Percentiles rank a stretch among this genome's conserved stretches.
phyloP scores from a whole-genome alignment of 768 basidiomycete species.

The Basidioascus undulatus region DNA sequence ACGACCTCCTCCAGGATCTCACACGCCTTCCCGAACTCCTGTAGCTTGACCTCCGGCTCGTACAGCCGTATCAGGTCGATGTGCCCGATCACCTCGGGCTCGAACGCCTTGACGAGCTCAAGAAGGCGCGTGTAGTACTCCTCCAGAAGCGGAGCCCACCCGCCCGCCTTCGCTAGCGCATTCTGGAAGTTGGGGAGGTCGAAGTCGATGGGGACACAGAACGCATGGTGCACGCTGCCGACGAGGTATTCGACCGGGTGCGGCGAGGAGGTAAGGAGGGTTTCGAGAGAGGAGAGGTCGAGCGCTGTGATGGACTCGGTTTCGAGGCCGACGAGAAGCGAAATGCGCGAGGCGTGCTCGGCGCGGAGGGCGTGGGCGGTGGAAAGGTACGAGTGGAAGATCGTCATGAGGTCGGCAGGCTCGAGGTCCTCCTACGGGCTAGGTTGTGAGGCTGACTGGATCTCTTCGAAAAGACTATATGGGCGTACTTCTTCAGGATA shows the following conservation, averaged over 20 bases:
- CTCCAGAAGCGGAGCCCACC: conserved; percentile 12
- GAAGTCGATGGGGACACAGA: conserved; percentile 74
- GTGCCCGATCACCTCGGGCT: conserved; percentile 78
- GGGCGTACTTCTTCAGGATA: conserved; percentile 80
- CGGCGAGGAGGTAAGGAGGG: conserved; percentile 27
- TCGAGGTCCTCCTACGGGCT: conserved; percentile 34
- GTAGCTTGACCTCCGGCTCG: conserved; percentile 24
- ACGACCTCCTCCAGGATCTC: conserved; percentile 51
- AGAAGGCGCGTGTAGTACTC: conserved; percentile 33
- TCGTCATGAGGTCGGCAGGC: conserved; percentile 28
- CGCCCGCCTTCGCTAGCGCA: conserved; percentile 23
- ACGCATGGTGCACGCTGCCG: conserved; percentile 80
- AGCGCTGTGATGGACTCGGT: conserved; percentile 58
- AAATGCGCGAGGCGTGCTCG: conserved; percentile 37
- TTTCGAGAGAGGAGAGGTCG: conserved; percentile 36
- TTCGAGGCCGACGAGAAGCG: conserved; percentile 68
- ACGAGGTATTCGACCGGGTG: conserved; percentile 61
- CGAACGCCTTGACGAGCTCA: conserved; percentile 44
- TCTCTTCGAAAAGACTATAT: not conserved
- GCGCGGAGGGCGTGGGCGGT: conserved; percentile 57
- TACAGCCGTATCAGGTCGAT: conserved; percentile 80
- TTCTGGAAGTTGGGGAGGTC: conserved; percentile 43
- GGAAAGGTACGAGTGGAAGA: conserved; percentile 47
- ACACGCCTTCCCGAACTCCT: conserved; percentile 21
- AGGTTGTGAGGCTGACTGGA: no score